Evolutionary conservation across 2,329 filamentous ascomycete genomes (phyloP), one percentile per base, ranked within the genome.

Genomic region (Laburnicola sp.): DNA sequence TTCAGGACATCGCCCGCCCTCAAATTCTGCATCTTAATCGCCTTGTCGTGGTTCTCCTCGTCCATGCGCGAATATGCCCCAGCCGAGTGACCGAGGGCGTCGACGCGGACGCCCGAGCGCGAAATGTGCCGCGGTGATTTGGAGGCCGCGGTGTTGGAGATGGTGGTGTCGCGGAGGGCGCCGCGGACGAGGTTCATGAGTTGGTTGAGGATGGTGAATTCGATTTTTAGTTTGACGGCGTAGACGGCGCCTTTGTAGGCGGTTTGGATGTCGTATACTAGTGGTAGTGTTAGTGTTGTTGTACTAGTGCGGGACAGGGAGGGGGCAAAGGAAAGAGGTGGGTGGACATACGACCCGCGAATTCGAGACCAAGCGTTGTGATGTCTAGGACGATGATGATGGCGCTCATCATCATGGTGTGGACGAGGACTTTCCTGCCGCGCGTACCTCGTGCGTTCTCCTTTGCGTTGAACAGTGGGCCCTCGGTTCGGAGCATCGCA

Each of bases 181-280:
- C 53, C 50, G 25, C 47, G 45, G 9, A 58, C 53, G 45, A 59
- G 58, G 47, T 57, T 54, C 40, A 60, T 51, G 36, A 66, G 62
- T 41, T 60, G 56, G 39, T 81, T 74, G 21, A 85, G 68, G 48
- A 84, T 76, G 16, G 78, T 74, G 57, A 78, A 77, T 62, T 84
- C 82, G 16, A 82, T 71, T 56, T 81, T 80, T 21, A 81, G 69
- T 61, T 77, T 77, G 53, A 76, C 59, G 50, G 70, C 71, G 58
- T 76, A 77, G 22, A 72, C 68, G 9, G 75, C 70, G 4, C 59
- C 63, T 49, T 75, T 76, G 50, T 69, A 66, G 3, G 66, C 65
- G 3, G 62, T 63, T 50, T 66, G 59, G 10, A 66, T 57, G 8
- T 65, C 58, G 35, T 60, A 64, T 2, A 58, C 51, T 54, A 25